Conservation (phyloP, 768 basidiomycete genomes). For the Collybiopsis luxurians region DNA sequence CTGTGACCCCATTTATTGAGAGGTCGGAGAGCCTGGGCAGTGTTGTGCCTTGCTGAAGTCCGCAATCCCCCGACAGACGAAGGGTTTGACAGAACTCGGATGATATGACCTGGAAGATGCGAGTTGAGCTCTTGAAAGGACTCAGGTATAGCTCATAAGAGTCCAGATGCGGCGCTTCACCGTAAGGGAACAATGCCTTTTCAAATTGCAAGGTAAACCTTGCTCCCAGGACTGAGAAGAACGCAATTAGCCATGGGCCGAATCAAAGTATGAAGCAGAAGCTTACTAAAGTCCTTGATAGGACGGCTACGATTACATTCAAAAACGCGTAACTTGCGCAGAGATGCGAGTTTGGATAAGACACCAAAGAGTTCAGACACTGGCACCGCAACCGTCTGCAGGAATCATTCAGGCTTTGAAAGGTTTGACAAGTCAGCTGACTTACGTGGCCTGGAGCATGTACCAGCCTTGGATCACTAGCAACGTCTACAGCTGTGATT, state of each 20-base stretch:
- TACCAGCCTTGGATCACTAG: slow-evolving; percentile 35
- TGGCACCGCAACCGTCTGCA: slow-evolving; percentile 15
- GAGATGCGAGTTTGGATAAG: slow-evolving; percentile 23
- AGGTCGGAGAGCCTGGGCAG: slow-evolving; percentile 25
- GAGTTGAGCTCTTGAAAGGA: slow-evolving; percentile 21
- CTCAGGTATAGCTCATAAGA: slow-evolving; percentile 31
- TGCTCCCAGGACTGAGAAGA: slow-evolving; percentile 15
- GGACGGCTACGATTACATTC: slow-evolving; percentile 20
- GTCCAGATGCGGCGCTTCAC: slow-evolving; percentile 12
- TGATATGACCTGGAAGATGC: slow-evolving; percentile 26
- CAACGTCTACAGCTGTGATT: slow-evolving; percentile 33
- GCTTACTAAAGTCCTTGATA: slow-evolving; percentile 4
- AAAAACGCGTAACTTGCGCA: slow-evolving; percentile 32
- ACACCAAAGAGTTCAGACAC: slow-evolving; percentile 28
- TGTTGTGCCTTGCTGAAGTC: slow-evolving; percentile 11
- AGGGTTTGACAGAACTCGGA: slow-evolving; percentile 22
- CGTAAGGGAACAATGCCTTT: slow-evolving; percentile 33
- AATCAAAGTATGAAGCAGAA: neutral
- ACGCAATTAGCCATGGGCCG: neutral
- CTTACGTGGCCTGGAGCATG: slow-evolving; percentile 18
- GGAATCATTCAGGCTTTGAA: slow-evolving; percentile 1
- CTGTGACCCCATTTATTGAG: slow-evolving; percentile 28
- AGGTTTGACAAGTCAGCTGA: neutral
- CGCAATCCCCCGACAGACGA: slow-evolving; percentile 33
- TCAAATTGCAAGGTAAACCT: slow-evolving; percentile 29